A percentile compares a stretch with the other conserved stretches of the same genome.
Evolutionary conservation across 345 rosid genomes (phyloP).

Genomic region (Eucalyptus cladocalyx): DNA sequence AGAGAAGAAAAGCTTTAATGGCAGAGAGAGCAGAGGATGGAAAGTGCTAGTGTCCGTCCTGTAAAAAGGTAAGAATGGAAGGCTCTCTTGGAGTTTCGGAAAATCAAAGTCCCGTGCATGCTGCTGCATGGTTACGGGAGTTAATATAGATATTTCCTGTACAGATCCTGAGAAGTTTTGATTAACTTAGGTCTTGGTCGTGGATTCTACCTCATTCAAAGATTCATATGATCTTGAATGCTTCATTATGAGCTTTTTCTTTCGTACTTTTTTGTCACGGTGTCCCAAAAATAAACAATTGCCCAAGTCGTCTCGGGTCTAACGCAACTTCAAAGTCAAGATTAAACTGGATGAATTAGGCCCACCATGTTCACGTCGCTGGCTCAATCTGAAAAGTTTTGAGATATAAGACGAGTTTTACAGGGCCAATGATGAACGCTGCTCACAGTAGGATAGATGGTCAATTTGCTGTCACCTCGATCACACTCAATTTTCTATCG

Average conservation of each 20-base stretch:
- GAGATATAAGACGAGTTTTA: not conserved
- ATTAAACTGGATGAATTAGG: not conserved
- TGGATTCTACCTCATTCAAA: no score
- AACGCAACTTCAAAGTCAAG: not conserved
- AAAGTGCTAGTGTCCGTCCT: not conserved
- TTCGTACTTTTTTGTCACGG: not conserved
- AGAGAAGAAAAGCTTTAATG: not conserved
- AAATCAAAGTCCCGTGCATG: not conserved
- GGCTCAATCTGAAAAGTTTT: not conserved
- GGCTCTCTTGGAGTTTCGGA: not conserved
- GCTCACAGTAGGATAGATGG: fast-evolving
- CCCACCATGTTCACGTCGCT: not conserved
- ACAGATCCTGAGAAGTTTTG: not conserved
- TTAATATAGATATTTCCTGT: not conserved
- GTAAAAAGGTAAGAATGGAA: not conserved
- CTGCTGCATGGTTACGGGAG: not conserved
- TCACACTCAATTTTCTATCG: not conserved
- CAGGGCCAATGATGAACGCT: not conserved
- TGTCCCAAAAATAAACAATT: no score
- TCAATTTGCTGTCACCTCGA: not conserved
- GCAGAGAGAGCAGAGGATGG: not conserved
- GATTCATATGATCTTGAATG: not conserved
- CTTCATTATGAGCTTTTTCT: not conserved
- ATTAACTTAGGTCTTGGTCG: not conserved
- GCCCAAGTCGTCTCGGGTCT: not conserved